Evolutionary conservation across 768 basidiomycete genomes (phyloP).

Genomic region (Podaxis carcinomalis): DNA sequence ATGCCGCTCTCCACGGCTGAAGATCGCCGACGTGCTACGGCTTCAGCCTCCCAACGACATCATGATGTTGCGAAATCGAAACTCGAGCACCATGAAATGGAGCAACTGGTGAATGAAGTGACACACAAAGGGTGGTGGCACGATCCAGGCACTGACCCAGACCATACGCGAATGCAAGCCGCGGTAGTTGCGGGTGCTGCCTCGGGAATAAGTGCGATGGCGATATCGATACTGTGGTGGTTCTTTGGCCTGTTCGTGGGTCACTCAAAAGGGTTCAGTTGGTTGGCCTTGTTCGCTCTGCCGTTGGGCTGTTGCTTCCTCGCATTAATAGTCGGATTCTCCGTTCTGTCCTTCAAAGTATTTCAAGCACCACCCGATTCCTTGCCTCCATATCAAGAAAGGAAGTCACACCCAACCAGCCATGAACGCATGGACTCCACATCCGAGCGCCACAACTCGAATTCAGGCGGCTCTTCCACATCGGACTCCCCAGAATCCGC

Average conservation of each 20-base stretch:
- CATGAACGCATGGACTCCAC: too few relatives aligned
- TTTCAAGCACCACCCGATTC: slow-evolving; percentile 11
- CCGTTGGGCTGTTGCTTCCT: slow-evolving; percentile 23
- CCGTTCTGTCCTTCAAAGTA: slow-evolving; percentile 19
- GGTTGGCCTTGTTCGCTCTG: slow-evolving; percentile 18
- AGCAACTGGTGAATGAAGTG: slow-evolving; percentile 24
- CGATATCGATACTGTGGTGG: slow-evolving; percentile 20
- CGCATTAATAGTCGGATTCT: slow-evolving; percentile 23
- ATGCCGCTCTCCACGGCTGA: slow-evolving; percentile 19
- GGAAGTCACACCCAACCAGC: background rate
- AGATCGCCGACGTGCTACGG: slow-evolving; percentile 5
- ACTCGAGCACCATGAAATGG: slow-evolving; percentile 22
- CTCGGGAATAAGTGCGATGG: slow-evolving; percentile 23
- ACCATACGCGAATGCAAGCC: slow-evolving; percentile 25
- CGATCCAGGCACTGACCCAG: slow-evolving; percentile 26
- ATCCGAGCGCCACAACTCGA: too few relatives aligned
- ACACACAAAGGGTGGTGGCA: slow-evolving; percentile 29
- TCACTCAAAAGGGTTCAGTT: slow-evolving; percentile 12
- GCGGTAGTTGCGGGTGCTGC: slow-evolving; percentile 27
- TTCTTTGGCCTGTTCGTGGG: slow-evolving; percentile 18
- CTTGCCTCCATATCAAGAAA: background rate
- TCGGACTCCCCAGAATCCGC: slow-evolving; percentile 19
- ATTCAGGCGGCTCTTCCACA: background rate
- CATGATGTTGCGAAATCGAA: slow-evolving; percentile 13
- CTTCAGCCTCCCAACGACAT: background rate